Evolutionary conservation across 2,329 filamentous ascomycete genomes (phyloP).

Genomic region (Delphinella strobiligena): DNA sequence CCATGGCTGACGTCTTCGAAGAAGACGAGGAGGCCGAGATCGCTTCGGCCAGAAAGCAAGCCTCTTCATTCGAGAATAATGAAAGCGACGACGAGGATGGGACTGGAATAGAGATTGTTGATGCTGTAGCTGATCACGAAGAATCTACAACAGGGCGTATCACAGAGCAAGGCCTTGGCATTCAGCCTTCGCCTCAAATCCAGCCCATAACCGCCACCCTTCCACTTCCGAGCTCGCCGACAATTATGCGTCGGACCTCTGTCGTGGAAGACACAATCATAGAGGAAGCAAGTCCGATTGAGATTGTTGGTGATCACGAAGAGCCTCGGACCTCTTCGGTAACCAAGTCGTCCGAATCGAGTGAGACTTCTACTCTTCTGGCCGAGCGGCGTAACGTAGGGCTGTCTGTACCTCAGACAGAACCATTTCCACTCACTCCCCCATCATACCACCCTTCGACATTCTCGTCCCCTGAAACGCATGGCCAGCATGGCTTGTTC

Average conservation of each 20-base stretch:
- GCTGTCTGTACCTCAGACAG: slow-evolving; percentile 23
- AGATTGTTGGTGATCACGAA: slow-evolving; percentile 35
- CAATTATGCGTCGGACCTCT: slow-evolving; percentile 4
- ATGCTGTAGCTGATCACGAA: slow-evolving; percentile 24
- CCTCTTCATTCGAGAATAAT: background rate
- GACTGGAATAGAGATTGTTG: slow-evolving; percentile 35
- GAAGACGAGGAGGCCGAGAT: slow-evolving; percentile 61
- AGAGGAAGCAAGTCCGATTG: slow-evolving; percentile 25
- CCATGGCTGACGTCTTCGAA: slow-evolving; percentile 80
- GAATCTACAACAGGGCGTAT: slow-evolving; percentile 23
- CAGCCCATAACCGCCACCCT: background rate
- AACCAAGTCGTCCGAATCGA: slow-evolving; percentile 39
- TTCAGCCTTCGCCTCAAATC: slow-evolving; percentile 8
- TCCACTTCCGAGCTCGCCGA: background rate
- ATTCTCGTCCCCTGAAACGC: slow-evolving; percentile 51
- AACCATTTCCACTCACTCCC: slow-evolving; percentile 49
- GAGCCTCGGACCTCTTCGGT: slow-evolving; percentile 36
- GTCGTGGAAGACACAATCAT: slow-evolving; percentile 20
- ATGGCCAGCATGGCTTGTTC: slow-evolving; percentile 51
- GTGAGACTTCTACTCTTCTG: slow-evolving; percentile 25
- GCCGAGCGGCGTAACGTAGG: slow-evolving; percentile 22
- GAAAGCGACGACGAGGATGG: slow-evolving; percentile 14
- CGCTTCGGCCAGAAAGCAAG: slow-evolving; percentile 16
- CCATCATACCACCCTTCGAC: slow-evolving; percentile 47
- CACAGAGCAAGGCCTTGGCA: slow-evolving; percentile 27